phyloP scores from a whole-genome alignment of 106 monocot genomes.

The Dendrobium catenatum region DNA sequence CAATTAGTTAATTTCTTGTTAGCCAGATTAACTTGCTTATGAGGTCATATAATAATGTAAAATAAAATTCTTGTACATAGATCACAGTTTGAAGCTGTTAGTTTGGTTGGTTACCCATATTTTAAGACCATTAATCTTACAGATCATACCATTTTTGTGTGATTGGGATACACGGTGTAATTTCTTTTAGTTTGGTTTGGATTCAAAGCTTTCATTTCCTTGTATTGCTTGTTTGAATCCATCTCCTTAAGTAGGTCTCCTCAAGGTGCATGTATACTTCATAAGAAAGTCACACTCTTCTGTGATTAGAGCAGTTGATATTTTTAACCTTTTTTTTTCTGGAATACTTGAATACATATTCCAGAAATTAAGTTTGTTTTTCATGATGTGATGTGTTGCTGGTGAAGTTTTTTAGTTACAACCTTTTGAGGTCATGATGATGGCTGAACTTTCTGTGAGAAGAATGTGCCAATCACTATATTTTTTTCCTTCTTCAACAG shows the following conservation, averaged over 20 bases:
- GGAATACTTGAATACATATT: neutral
- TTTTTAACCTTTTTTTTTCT: no score
- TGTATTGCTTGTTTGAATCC: neutral
- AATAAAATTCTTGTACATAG: neutral
- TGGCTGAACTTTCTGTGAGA: neutral
- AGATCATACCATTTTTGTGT: neutral
- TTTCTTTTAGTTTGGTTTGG: neutral
- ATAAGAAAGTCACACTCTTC: neutral
- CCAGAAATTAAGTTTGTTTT: neutral
- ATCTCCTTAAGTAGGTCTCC: neutral
- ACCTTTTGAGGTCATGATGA: neutral
- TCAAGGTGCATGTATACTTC: neutral
- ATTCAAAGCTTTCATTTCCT: neutral
- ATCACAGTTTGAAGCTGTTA: neutral
- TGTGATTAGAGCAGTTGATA: neutral
- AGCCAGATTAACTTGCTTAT: neutral
- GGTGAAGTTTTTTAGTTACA: neutral
- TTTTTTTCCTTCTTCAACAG: conserved; percentile 22
- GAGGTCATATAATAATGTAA: neutral
- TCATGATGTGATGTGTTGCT: neutral
- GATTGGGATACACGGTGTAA: neutral
- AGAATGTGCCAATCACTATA: neutral
- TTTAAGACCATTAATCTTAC: no score
- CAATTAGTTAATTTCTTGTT: no score
- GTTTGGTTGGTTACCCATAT: neutral